Base-by-base conservation (phyloP, 805 yeast genomes). In the Candida endomychidarum region DNA sequence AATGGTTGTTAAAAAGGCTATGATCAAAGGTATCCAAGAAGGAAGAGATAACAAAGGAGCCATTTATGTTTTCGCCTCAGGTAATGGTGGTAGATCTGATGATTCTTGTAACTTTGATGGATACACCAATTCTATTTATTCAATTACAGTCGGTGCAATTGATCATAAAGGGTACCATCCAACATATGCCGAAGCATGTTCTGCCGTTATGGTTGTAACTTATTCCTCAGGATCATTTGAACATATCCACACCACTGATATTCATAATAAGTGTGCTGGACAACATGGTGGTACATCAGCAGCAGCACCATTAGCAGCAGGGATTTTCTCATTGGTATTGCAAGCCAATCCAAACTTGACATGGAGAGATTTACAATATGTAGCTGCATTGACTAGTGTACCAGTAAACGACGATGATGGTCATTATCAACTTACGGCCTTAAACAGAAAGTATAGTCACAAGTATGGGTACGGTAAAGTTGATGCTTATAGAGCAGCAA, bases 51-150 rank as follows among this genome's bases (percentile, higher is more conserved):
- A 80, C 3, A 83, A 83, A 56, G 99, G 99, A 20, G 79, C 95
- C 0, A 64, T 93, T 9, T 93, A 86, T 57, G 97, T 93, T 9
- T 95, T 91, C 67, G 99, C 99, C 0, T 81, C 91, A 41, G 99
- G 99, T 11, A 93, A 93, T 55, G 99, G 99, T 37, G 96, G 86
- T 7, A 58, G 70, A 38, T 69, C 60, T 43, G 90, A 83, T 8
- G 99, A 93, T 58, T 87, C 86, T 48, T 93, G 99, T 70, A 93
- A 93, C 58, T 93, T 82, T 60, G 99, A 93, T 60, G 99, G 99
- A 6, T 93, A 93, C 65, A 93, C 99, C 8, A 93, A 93, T 60
- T 83, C 95, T 31, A 93, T 93, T 30, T 91, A 85, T 57, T 89
- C 97, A 2, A 86, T 93, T 42, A 93, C 99, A 0, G 93, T 93